Conservation (phyloP, 495 filamentous ascomycete genomes). For the Podospora tetraspora region DNA sequence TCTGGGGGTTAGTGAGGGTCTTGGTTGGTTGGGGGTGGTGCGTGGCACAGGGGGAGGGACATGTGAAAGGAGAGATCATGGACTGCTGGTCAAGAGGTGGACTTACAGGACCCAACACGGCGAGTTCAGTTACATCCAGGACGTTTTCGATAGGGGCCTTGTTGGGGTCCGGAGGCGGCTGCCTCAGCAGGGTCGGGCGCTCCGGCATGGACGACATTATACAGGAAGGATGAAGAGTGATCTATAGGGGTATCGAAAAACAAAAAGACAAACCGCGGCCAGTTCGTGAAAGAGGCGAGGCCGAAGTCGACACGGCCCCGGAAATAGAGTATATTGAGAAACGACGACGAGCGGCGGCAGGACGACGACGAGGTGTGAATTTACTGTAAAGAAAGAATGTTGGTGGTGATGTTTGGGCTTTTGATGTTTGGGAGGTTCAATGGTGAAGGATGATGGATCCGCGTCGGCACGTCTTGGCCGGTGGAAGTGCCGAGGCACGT, state of each 20-base stretch:
- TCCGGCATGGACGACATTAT: slow-evolving; percentile 14
- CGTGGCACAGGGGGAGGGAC: background rate
- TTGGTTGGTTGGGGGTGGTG: background rate
- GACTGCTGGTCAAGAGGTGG: background rate
- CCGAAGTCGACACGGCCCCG: background rate
- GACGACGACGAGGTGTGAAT: background rate
- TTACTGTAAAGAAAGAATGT: background rate
- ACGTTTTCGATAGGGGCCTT: slow-evolving; percentile 84
- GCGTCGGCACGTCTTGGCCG: background rate
- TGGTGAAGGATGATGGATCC: background rate
- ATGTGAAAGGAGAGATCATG: background rate
- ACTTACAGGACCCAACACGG: slow-evolving; percentile 73
- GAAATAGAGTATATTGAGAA: background rate
- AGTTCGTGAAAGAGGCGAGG: background rate
- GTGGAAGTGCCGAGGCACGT: background rate
- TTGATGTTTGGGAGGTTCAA: background rate
- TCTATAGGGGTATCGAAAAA: background rate
- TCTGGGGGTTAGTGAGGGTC: slow-evolving; percentile 37
- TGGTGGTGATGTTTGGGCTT: background rate
- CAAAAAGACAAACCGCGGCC: background rate
- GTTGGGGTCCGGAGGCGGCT: slow-evolving; percentile 63
- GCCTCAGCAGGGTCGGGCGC: slow-evolving; percentile 64
- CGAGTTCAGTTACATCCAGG: slow-evolving; percentile 73
- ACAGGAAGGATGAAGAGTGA: background rate
- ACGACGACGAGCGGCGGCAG: background rate